Conservation (phyloP, 805 yeast genomes). For the Isabelozyma pseudorhagii region DNA sequence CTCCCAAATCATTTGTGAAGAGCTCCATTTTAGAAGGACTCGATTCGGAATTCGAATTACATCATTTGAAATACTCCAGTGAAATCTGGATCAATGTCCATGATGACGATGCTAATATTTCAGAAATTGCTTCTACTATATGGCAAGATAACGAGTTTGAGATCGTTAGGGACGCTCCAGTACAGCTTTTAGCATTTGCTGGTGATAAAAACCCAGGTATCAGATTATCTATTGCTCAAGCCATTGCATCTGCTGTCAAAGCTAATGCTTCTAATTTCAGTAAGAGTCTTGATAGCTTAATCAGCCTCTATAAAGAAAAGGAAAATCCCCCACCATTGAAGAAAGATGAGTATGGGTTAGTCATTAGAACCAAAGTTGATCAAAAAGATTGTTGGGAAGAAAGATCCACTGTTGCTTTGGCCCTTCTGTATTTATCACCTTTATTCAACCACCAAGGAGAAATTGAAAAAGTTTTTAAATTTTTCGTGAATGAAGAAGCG, state of each 20-base stretch:
- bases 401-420: conserved; percentile 76
- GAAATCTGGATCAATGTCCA: conserved; percentile 79
- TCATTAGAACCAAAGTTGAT: conserved; percentile 55
- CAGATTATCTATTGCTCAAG: conserved; percentile 67
- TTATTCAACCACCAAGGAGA: conserved; percentile 31
- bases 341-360: conserved; percentile 77
- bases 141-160: conserved; percentile 76
- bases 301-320: conserved; percentile 55
- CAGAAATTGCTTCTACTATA: conserved; percentile 70
- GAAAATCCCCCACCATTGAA: conserved; percentile 74
- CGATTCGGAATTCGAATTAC: conserved; percentile 76
- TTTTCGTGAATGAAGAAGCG: conserved; percentile 60
- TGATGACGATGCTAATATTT: conserved; percentile 63
- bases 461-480: conserved; percentile 56
- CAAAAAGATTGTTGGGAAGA: conserved; percentile 80
- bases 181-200: conserved; percentile 47
- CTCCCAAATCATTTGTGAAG: conserved; percentile 70
- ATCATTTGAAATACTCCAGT: conserved; percentile 44
- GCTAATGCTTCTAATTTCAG: conserved; percentile 19
- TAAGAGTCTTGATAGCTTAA: conserved; percentile 40
- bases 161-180: conserved; percentile 44
- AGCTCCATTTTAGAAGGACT: conserved; percentile 76
- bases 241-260: conserved; percentile 59
- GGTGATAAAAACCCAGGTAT: conserved; percentile 61
- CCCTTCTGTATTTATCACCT: conserved; percentile 57